Evolutionary conservation across 208 protist species (phyloP).

Genomic region (Plasmodiophora brassicae): DNA sequence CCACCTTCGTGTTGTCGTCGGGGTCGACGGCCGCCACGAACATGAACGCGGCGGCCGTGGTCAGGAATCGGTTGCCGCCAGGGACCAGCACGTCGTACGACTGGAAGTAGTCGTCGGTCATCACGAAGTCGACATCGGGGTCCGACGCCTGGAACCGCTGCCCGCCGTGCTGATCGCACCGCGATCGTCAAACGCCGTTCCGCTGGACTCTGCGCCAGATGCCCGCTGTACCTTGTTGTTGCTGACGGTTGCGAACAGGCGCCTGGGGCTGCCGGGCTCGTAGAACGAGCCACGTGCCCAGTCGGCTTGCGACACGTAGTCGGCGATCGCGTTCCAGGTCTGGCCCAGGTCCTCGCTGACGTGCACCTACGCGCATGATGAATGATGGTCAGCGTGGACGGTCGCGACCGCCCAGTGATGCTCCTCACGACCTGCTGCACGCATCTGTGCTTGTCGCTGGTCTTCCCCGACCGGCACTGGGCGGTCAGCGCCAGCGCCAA

Average conservation of each 20-base stretch:
- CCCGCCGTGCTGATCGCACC: neutral
- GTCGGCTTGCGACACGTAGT: neutral
- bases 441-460: neutral
- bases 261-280: neutral
- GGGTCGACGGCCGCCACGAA: slow-evolving; percentile 3
- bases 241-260: neutral
- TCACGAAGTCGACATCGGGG: neutral
- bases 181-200: too few species aligned
- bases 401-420: neutral
- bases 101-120: neutral
- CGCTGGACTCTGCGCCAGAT: neutral
- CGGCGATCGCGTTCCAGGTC: neutral
- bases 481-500: neutral
- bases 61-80: slow-evolving; percentile 25
- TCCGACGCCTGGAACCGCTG: neutral
- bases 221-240: neutral
- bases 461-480: neutral
- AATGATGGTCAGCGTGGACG: neutral
- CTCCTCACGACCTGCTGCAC: neutral
- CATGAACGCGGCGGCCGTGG: neutral
- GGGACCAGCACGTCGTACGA: neutral
- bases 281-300: neutral
- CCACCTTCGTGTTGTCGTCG: neutral
- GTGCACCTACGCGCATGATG: neutral
- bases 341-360: neutral